Conservation (phyloP, 306 rosid species). For the Pterocarpus santalinus region DNA sequence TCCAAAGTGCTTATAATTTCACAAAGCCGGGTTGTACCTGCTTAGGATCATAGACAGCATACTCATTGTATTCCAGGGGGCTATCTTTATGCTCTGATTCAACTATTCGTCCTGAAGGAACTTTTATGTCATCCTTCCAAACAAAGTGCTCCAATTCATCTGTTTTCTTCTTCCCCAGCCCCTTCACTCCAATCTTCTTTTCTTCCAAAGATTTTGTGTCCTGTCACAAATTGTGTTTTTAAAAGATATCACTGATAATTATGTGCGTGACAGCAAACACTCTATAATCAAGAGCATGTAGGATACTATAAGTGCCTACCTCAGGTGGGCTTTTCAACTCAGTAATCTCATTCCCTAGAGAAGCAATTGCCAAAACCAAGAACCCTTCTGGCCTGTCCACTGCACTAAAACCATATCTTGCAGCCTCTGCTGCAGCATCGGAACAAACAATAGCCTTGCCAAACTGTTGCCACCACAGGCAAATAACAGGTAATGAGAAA, state of each 20-base stretch:
- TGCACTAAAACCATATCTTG: slow-evolving; percentile 81
- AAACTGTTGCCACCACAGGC: slow-evolving; percentile 54
- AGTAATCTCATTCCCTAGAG: slow-evolving; percentile 64
- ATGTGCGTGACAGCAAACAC: neutral
- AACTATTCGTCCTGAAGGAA: slow-evolving; percentile 76
- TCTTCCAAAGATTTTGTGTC: slow-evolving; percentile 70
- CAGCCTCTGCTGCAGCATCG: slow-evolving; percentile 89
- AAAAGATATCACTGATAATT: neutral
- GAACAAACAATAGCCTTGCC: slow-evolving; percentile 80
- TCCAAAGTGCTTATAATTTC: neutral
- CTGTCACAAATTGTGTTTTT: slow-evolving; percentile 44
- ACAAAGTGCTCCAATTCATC: slow-evolving; percentile 78
- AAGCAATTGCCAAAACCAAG: slow-evolving; percentile 85
- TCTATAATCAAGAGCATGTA: too few species aligned
- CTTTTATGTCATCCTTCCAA: slow-evolving; percentile 86
- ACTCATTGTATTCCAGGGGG: slow-evolving; percentile 77
- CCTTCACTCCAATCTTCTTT: slow-evolving; percentile 73
- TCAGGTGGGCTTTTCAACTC: slow-evolving; percentile 63
- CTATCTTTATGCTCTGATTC: slow-evolving; percentile 73
- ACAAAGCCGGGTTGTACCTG: slow-evolving; percentile 54
- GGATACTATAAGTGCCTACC: slow-evolving; percentile 42
- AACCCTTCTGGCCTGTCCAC: slow-evolving; percentile 90
- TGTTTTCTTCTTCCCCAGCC: slow-evolving; percentile 76
- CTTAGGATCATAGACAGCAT: slow-evolving; percentile 77
- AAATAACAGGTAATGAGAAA: slow-evolving; percentile 18